A percentile compares a stretch with the other conserved stretches of the same genome.
Evolutionary conservation across 1,139 yeast species (phyloP).

Genomic region (Hemisphaericaspora lyxosophila): DNA sequence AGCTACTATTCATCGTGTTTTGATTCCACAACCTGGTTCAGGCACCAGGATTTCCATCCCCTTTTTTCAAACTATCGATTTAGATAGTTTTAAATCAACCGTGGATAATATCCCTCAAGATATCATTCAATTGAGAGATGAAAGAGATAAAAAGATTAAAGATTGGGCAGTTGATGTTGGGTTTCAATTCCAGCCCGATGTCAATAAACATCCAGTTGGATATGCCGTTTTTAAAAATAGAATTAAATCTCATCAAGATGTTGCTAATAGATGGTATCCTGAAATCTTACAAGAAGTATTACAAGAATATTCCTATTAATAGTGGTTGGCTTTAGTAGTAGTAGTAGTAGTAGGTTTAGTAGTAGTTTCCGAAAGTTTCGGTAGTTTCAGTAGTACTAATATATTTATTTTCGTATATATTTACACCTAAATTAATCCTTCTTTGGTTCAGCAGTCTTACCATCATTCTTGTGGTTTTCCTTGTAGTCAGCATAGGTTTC

Average conservation of each 20-base stretch:
- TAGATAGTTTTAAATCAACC: conserved; percentile 40
- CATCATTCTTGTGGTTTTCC: conserved; percentile 18
- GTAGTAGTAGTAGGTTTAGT: too few species aligned
- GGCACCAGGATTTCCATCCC: conserved; percentile 57
- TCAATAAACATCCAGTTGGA: conserved; percentile 50
- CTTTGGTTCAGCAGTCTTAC: conserved; percentile 7
- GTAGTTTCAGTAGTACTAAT: too few species aligned
- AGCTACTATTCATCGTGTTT: conserved; percentile 69
- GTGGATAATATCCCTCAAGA: conserved; percentile 32
- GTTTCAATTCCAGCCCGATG: conserved; percentile 49
- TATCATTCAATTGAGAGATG: conserved; percentile 30
- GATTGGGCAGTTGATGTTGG: conserved; percentile 49
- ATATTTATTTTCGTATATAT: too few species aligned
- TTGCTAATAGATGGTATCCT: conserved; percentile 64
- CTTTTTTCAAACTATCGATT: conserved; percentile 53
- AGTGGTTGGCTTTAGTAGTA: neutral
- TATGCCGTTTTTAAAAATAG: conserved; percentile 63
- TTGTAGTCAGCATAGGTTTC: conserved; percentile 30
- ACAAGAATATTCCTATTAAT: conserved; percentile 13
- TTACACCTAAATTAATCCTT: too few species aligned
- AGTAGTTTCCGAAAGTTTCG: too few species aligned
- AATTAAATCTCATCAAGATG: conserved; percentile 67
- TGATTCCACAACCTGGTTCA: conserved; percentile 51
- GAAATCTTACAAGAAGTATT: conserved; percentile 39
- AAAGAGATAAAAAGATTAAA: conserved; percentile 38